phyloP scores from a whole-genome alignment of 192 early-diverging fungal species.

The Geranomyces variabilis region DNA sequence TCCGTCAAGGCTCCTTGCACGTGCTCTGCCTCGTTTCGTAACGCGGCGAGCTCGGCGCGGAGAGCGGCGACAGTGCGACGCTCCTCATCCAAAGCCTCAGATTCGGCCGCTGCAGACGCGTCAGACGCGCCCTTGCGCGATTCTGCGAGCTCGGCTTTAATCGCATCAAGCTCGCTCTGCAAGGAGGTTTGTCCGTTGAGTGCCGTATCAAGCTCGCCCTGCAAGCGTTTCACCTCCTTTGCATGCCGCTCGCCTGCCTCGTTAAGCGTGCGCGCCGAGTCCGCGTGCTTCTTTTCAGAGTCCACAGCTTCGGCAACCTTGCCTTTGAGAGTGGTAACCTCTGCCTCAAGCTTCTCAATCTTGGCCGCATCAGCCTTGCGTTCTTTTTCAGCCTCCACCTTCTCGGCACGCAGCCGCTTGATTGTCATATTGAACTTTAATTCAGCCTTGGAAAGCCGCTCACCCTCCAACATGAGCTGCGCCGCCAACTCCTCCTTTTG shows the following conservation, averaged over 20 bases:
- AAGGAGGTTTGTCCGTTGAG: constrained; percentile 12
- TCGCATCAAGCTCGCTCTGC: constrained; percentile 36
- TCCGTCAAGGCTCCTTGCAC: constrained; percentile 34
- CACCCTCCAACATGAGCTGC: constrained; percentile 54
- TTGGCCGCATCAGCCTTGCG: constrained; percentile 41
- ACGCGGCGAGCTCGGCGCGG: constrained; percentile 33
- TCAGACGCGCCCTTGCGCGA: constrained; percentile 21
- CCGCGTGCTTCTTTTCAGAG: constrained; percentile 37
- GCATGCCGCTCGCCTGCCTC: constrained; percentile 42
- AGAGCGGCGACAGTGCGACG: constrained; percentile 36
- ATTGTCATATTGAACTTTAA: constrained; percentile 65
- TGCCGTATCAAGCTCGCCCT: constrained; percentile 33
- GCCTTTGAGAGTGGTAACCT: constrained; percentile 38
- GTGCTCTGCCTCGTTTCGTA: constrained; percentile 18
- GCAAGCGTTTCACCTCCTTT: constrained; percentile 40
- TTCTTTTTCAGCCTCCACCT: constrained; percentile 62
- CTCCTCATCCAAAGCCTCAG: constrained; percentile 46
- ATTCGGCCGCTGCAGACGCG: constrained; percentile 39
- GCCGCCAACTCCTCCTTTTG: constrained; percentile 45
- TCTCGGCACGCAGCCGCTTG: constrained; percentile 74
- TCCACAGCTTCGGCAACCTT: constrained; percentile 28
- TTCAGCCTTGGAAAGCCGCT: constrained; percentile 77
- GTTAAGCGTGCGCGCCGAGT: constrained; percentile 15
- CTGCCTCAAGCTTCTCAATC: constrained; percentile 16
- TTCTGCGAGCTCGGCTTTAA: constrained; percentile 39